These are phyloP conservation scores for Phytophthora aleatoria DNA, from an alignment of 352 stramenopile genomes.

Conservation along the genomic window DNA sequence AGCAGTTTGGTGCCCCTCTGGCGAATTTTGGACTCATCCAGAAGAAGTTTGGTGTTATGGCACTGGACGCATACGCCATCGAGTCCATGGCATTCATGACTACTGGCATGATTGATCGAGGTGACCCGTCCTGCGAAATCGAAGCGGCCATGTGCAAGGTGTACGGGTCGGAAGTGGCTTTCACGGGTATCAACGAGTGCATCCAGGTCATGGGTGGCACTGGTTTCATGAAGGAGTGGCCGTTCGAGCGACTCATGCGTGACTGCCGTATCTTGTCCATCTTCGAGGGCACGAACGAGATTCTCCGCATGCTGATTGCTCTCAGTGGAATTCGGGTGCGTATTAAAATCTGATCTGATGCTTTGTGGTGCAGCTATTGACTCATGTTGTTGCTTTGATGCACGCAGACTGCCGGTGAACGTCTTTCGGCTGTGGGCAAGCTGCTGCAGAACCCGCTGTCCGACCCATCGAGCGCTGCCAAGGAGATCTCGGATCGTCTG, in stretches of 20 bases:
- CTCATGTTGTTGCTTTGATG: conserved; percentile 13
- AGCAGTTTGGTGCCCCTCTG: conserved; percentile 80
- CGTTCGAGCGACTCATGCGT: conserved; percentile 91
- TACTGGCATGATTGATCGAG: conserved; percentile 89
- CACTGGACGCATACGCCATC: conserved; percentile 82
- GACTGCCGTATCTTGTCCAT: conserved; percentile 92
- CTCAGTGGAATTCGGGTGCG: conserved; percentile 81
- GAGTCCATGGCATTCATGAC: conserved; percentile 92
- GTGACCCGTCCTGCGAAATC: conserved; percentile 85
- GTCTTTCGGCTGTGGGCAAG: conserved; percentile 76
- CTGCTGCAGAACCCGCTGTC: conserved; percentile 86
- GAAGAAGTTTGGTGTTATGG: conserved; percentile 89
- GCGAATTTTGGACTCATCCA: conserved; percentile 86
- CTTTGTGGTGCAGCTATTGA: conserved; percentile 3
- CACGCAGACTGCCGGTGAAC: conserved; percentile 72
- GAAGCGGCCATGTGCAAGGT: conserved; percentile 91
- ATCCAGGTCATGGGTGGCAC: conserved; percentile 90
- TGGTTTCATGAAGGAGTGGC: conserved; percentile 93
- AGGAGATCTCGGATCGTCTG: conserved; percentile 79
- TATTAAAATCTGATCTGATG: conserved; percentile 6
- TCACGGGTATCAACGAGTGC: conserved; percentile 86
- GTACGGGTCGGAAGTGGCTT: conserved; percentile 85
- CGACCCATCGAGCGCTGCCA: conserved; percentile 64
- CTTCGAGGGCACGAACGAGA: conserved; percentile 93
- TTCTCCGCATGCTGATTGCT: conserved; percentile 92